Evolutionary conservation across 169 alveolate species (phyloP).

Genomic region (Hepatocystis sp.): DNA sequence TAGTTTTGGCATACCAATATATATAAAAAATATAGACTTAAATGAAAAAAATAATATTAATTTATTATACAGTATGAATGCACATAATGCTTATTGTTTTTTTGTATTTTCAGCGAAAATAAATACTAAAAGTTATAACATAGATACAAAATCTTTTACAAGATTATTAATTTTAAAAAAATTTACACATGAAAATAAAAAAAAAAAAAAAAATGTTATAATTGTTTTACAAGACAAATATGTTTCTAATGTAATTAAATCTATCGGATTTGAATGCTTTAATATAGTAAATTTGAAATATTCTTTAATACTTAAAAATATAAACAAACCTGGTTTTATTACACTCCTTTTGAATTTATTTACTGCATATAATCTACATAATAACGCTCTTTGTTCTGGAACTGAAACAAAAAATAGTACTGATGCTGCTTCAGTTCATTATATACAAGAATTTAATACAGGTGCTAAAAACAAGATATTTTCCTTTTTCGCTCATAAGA

Average conservation of each 20-base stretch:
- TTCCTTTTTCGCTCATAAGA: conserved; percentile 52
- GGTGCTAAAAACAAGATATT: conserved; percentile 59
- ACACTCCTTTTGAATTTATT: conserved; percentile 46
- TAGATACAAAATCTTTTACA: conserved; percentile 71
- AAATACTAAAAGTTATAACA: conserved; percentile 34
- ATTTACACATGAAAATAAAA: conserved; percentile 55
- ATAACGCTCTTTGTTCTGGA: conserved; percentile 2
- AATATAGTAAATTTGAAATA: conserved; percentile 51
- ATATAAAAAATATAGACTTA: conserved; percentile 52
- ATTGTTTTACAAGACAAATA: conserved; percentile 61
- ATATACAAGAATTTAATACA: conserved; percentile 36
- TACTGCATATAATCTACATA: conserved; percentile 57
- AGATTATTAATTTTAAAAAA: conserved; percentile 58
- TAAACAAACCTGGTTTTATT: conserved; percentile 50
- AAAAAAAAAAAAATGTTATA: no score
- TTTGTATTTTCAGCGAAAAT: conserved; percentile 52
- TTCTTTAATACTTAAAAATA: conserved; percentile 63
- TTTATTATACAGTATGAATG: conserved; percentile 56
- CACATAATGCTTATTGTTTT: conserved; percentile 65
- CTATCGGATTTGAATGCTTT: conserved; percentile 68
- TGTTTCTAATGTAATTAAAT: conserved; percentile 53
- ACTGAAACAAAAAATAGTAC: no score
- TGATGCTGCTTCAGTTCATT: conserved; percentile 13
- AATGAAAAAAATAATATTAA: conserved; percentile 58
- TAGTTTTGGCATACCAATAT: conserved; percentile 44